Conservation (phyloP, 2,329 filamentous ascomycete species). For the Arthroderma sp. region DNA sequence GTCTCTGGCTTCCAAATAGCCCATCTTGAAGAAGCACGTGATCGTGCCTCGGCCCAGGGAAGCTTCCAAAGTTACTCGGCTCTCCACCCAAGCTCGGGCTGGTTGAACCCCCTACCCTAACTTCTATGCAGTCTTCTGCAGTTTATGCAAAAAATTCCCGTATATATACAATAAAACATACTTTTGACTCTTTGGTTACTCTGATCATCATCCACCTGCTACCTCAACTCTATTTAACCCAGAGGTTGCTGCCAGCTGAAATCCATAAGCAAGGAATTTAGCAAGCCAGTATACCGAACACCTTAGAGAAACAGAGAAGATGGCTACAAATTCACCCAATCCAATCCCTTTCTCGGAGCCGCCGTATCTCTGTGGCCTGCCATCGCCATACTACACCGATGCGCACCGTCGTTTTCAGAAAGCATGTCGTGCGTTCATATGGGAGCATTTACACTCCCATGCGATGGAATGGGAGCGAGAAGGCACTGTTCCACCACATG, state of each 20-base stretch:
- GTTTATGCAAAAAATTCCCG: not conserved
- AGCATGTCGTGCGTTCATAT: constrained; percentile 53
- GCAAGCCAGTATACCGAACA: too few relatives aligned
- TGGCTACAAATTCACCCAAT: constrained; percentile 23
- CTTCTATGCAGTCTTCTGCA: not conserved
- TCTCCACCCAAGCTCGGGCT: not conserved
- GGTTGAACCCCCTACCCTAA: not conserved
- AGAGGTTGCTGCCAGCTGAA: too few relatives aligned
- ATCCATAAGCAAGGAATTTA: too few relatives aligned
- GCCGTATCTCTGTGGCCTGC: constrained; percentile 56
- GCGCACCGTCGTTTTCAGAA: constrained; percentile 57
- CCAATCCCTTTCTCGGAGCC: constrained; percentile 60
- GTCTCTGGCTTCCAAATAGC: not conserved
- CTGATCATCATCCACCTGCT: too few relatives aligned
- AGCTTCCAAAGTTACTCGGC: not conserved
- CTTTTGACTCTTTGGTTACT: too few relatives aligned
- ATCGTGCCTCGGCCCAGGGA: not conserved
- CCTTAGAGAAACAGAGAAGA: constrained; percentile 10
- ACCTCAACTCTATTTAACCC: too few relatives aligned
- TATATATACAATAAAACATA: not conserved
- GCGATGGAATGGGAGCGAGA: constrained; percentile 59
- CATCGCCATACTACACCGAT: constrained; percentile 58
- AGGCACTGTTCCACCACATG: constrained; percentile 50
- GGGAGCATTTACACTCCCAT: constrained; percentile 49
- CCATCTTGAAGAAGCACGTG: not conserved